Evolutionary conservation across 345 rosid species (phyloP), one percentile per base, ranked within the genome.

Genomic region (Dipteronia sinensis): DNA sequence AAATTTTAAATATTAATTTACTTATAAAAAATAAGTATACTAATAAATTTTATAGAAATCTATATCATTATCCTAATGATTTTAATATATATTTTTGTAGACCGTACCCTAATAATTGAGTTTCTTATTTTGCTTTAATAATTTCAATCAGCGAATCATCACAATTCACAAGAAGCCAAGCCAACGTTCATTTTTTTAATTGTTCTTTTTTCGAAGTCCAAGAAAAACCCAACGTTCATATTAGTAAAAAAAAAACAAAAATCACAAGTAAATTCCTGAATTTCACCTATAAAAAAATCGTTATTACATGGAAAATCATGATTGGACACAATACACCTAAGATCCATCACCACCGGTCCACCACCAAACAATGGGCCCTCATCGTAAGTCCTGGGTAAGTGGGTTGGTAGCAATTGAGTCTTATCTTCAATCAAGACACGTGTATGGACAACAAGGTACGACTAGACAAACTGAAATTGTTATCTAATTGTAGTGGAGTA

Each of bases 171-270:
- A 53, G 38, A 9, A 23, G 62, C 47, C 15, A 53, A 71, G n/a
- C 19, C 74, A 70, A 70, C 74, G 62, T 62, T 56, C 63, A 29
- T 27, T 59, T 72, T 9, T 1, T 3, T 3, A 56, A 40, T 2
- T 27, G 9, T 7, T 49, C 53, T 70, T 59, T 70, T 19, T 7
- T 51, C 17, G 23, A 22, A 4, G 20, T 1, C 13, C 31, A 13
- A 25, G 2, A 46, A 25, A 20, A 71, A 71, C 4, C 23, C 68
- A 73, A 62, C 76, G 76, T 44, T 73, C 76, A 1, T 23, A 73
- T 59, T 16, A 1, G 31, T 56, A 72, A n/a, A 51, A 51, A 15
- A 4, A 51, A 51, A n/a, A n/a, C n/a, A n/a, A 51, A 3, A 51
- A 49, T 0, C 55, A 49, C 55, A 49, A 3, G 17, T 2, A 15